phyloP scores from a whole-genome alignment of 1,284 basidiomycete genomes.

The Naganishia cerealis region DNA sequence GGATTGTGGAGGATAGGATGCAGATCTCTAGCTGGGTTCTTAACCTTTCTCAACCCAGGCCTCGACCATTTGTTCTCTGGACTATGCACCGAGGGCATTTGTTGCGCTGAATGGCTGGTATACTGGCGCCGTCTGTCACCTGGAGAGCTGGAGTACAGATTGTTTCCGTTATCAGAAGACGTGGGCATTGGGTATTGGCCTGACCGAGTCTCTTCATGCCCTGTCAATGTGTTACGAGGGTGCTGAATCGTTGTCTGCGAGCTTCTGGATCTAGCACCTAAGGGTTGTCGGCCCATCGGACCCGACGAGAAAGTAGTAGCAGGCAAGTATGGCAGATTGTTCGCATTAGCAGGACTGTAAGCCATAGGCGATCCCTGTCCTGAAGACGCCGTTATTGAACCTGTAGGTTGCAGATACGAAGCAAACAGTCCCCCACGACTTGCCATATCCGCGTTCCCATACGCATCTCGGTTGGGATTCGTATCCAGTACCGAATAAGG shows the following conservation, averaged over 20 bases:
- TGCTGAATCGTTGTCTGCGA: slow-evolving; percentile 16
- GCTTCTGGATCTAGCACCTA: slow-evolving; percentile 9
- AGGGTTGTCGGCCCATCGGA: background rate
- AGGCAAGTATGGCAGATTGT: slow-evolving; percentile 29
- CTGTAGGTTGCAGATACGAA: slow-evolving; percentile 12
- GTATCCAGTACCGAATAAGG: slow-evolving; percentile 11
- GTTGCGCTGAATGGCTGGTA: background rate
- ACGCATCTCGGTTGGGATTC: slow-evolving; percentile 23
- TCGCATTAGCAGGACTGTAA: slow-evolving; percentile 22
- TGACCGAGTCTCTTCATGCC: background rate
- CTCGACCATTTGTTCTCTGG: slow-evolving; percentile 27
- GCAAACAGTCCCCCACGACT: background rate
- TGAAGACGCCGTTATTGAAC: slow-evolving; percentile 7
- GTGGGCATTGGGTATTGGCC: background rate
- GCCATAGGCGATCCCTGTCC: slow-evolving; percentile 24
- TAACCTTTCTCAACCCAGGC: slow-evolving; percentile 47
- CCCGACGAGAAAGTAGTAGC: slow-evolving; percentile 1
- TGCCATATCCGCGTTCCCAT: background rate
- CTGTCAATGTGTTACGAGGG: background rate
- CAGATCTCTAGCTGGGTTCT: slow-evolving; percentile 43
- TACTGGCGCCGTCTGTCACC: background rate
- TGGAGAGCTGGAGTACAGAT: background rate
- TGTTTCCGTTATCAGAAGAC: background rate
- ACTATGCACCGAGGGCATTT: background rate
- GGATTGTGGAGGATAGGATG: slow-evolving; percentile 43